Conservation (phyloP, 2,329 filamentous ascomycete genomes). For the Penicillium italicum region DNA sequence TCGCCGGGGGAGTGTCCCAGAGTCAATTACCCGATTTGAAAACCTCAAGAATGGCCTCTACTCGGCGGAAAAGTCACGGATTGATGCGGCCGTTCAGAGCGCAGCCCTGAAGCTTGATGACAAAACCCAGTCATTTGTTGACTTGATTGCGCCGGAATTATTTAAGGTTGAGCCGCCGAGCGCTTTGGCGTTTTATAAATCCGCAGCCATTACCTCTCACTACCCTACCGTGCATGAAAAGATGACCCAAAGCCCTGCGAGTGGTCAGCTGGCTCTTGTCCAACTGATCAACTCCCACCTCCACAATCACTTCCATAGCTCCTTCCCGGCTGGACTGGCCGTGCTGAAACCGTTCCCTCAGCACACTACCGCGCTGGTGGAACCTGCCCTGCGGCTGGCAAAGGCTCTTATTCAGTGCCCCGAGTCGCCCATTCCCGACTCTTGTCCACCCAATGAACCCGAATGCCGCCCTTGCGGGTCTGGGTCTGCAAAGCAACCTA, state of each 20-base stretch:
- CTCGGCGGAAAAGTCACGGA: constrained; percentile 62
- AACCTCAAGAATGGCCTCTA: constrained; percentile 69
- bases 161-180: constrained; percentile 65
- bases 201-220: constrained; percentile 57
- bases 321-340: constrained; percentile 71
- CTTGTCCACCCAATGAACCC: constrained; percentile 77
- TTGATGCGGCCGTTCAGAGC: constrained; percentile 61
- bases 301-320: constrained; percentile 78
- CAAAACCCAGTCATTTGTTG: constrained; percentile 60
- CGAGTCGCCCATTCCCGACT: constrained; percentile 65
- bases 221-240: constrained; percentile 67
- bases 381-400: constrained; percentile 68
- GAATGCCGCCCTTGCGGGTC: constrained; percentile 72
- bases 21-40: constrained; percentile 67
- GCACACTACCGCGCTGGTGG: constrained; percentile 69
- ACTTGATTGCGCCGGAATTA: constrained; percentile 56
- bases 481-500: constrained; percentile 55
- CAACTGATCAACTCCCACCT: constrained; percentile 79
- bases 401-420: constrained; percentile 72
- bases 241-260: constrained; percentile 54
- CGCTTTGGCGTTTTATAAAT: constrained; percentile 74
- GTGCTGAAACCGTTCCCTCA: constrained; percentile 75
- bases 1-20: constrained; percentile 69
- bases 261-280: constrained; percentile 64
- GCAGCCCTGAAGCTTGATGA: constrained; percentile 57